Base-by-base conservation (phyloP, 805 yeast species). In the Zygosaccharomyces bailii region DNA sequence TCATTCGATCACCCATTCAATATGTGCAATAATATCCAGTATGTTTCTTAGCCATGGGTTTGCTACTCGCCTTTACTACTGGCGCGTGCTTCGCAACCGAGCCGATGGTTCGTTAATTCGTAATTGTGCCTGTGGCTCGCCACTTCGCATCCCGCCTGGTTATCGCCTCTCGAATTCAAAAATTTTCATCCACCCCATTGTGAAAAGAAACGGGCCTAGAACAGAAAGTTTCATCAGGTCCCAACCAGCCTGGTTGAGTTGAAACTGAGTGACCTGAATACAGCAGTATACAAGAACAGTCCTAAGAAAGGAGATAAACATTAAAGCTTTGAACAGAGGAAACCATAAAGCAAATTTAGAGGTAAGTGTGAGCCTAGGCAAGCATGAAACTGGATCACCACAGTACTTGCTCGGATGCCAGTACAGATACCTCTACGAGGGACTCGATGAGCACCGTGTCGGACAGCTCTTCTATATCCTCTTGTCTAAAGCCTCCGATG, bases 381-480 rank as follows among this genome's bases (percentile, higher is more conserved):
- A 27, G 31, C 13, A 37, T 37, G 40, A 37, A 25, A 25, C 40
- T 37, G 30, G 33, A 37, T 3, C 40, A 37, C 18, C 21, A 37
- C 40, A 37, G 40, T 16, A 37, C 40, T 16, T 37, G 23, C 21
- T 37, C 40, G 14, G 40, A 37, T 37, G 32, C 17, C 11, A 37
- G 40, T 37, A 37, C 40, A 23, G 40, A 37, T 37, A 37, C 40
- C 16, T 37, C 18, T 20, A 37, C 40, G 13, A 37, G 14, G 21
- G 40, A 37, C 14, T 37, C 40, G 19, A 37, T 37, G 32, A 37
- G 40, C 17, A 37, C 32, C 16, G 14, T 37, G n/a, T 37, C 40
- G 14, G 40, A 37, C 13, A 37, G 30, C 20, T 37, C 40, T 2
- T 37, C 40, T 8, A 37, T 37, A 11, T 37, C 40, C 7, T 37